Conservation (phyloP, 2,329 filamentous ascomycete species). For the Alternaria triticimaculans region DNA sequence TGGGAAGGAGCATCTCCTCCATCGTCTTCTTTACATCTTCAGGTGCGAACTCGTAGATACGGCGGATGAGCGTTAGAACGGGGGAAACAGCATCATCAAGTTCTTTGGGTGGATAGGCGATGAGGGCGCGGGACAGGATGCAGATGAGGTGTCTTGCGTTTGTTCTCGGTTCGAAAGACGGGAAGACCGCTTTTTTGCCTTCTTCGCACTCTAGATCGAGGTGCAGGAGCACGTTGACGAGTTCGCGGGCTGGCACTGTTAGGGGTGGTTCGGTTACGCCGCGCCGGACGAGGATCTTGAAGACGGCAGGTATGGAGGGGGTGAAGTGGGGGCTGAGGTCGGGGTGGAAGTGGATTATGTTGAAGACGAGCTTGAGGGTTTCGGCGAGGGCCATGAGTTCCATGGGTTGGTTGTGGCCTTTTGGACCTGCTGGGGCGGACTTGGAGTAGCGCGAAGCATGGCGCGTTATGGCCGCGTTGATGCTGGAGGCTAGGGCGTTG, state of each 20-base stretch:
- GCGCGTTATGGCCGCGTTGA: constrained; percentile 72
- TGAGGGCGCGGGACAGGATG: constrained; percentile 72
- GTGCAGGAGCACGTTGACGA: constrained; percentile 84
- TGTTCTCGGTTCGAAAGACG: constrained; percentile 64
- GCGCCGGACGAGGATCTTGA: constrained; percentile 70
- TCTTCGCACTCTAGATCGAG: constrained; percentile 67
- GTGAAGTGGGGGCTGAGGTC: constrained; percentile 68
- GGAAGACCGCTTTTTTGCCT: constrained; percentile 67
- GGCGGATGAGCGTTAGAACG: constrained; percentile 74
- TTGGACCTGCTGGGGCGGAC: constrained; percentile 26
- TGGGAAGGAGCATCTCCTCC: constrained; percentile 73
- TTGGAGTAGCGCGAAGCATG: constrained; percentile 62
- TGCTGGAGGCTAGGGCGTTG: constrained; percentile 69
- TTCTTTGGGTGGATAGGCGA: constrained; percentile 69
- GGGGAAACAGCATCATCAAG: constrained; percentile 75
- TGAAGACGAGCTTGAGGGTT: constrained; percentile 87
- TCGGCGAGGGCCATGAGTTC: constrained; percentile 82
- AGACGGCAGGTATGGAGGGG: constrained; percentile 69
- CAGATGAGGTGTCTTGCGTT: constrained; percentile 71
- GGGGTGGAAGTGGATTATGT: constrained; percentile 78
- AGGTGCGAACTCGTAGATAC: constrained; percentile 73
- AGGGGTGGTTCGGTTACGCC: constrained; percentile 70
- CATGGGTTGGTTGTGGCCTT: constrained; percentile 61
- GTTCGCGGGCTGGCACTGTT: constrained; percentile 71
- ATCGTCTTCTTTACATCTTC: constrained; percentile 67